Conservation (phyloP, 345 rosid species). For the Kernera saxatilis region DNA sequence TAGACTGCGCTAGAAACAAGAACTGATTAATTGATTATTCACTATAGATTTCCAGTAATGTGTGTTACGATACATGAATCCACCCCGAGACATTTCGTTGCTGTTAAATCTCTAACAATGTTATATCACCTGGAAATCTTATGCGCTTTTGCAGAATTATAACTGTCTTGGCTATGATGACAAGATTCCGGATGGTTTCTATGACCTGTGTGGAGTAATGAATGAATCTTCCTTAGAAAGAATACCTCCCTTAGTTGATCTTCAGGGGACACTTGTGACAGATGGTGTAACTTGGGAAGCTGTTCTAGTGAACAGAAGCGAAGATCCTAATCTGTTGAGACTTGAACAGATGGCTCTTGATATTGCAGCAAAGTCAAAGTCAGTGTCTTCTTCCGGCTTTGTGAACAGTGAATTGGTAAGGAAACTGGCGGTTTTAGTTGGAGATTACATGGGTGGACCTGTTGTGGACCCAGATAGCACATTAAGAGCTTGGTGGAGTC, state of each 20-base stretch:
- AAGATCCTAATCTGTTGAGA: slow-evolving; percentile 67
- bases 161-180: slow-evolving; percentile 92
- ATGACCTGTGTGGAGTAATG: slow-evolving; percentile 70
- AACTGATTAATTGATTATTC: neutral
- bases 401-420: slow-evolving; percentile 46
- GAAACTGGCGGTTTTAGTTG: slow-evolving; percentile 73
- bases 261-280: slow-evolving; percentile 67
- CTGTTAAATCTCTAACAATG: slow-evolving; percentile 39
- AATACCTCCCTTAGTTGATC: slow-evolving; percentile 85
- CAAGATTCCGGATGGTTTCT: slow-evolving; percentile 95
- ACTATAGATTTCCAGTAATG: neutral
- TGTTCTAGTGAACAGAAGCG: slow-evolving; percentile 72
- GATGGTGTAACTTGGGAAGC: slow-evolving; percentile 75
- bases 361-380: slow-evolving; percentile 55
- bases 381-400: slow-evolving; percentile 38
- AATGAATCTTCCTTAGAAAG: slow-evolving; percentile 48
- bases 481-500: slow-evolving; percentile 69
- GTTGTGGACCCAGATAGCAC: slow-evolving; percentile 69
- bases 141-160: slow-evolving; percentile 72
- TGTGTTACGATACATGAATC: neutral
- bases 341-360: slow-evolving; percentile 76
- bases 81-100: slow-evolving; percentile 14
- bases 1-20: neutral
- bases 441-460: slow-evolving; percentile 91
- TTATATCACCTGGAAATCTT: slow-evolving; percentile 52